Conservation (phyloP, 441 rosid genomes). For the Capsella rubella region DNA sequence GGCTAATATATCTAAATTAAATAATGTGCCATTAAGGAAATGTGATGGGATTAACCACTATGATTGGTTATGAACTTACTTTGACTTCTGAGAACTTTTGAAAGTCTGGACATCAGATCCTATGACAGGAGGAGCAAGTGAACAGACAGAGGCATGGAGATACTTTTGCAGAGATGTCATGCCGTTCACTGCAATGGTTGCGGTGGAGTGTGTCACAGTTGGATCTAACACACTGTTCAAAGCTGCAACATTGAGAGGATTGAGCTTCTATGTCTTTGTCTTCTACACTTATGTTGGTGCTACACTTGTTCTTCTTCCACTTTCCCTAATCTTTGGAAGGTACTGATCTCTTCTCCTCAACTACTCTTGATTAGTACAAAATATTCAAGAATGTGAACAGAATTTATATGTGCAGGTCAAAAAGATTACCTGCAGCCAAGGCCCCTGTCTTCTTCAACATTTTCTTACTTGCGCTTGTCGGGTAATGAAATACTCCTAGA, state of each 20-base stretch:
- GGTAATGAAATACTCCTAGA: slow-evolving; percentile 42
- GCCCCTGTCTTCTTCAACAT: slow-evolving; percentile 51
- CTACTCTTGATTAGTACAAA: neutral
- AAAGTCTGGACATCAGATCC: slow-evolving; percentile 9
- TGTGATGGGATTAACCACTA: slow-evolving; percentile 4
- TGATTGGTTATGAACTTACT: slow-evolving; percentile 1
- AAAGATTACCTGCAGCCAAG: slow-evolving; percentile 32
- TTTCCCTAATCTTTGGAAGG: slow-evolving; percentile 38
- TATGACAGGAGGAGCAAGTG: slow-evolving; percentile 22
- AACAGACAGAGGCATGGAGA: slow-evolving; percentile 28
- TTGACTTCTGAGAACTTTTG: slow-evolving; percentile 5
- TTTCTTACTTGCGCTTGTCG: slow-evolving; percentile 45
- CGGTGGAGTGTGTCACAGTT: slow-evolving; percentile 34
- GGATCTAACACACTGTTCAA: slow-evolving; percentile 33
- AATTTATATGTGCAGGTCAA: slow-evolving; percentile 31
- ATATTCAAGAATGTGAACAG: slow-evolving; percentile 21
- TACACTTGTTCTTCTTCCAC: slow-evolving; percentile 42
- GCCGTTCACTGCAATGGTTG: slow-evolving; percentile 41
- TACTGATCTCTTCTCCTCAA: neutral
- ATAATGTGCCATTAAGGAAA: neutral
- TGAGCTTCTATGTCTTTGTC: slow-evolving; percentile 39
- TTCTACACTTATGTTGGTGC: slow-evolving; percentile 25
- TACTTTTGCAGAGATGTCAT: slow-evolving; percentile 29
- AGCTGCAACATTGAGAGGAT: slow-evolving; percentile 34
- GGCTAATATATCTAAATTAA: neutral